These are phyloP conservation scores for Colletotrichum noveboracense DNA, from an alignment of 2,329 filamentous ascomycete species.

Conservation along the genomic window DNA sequence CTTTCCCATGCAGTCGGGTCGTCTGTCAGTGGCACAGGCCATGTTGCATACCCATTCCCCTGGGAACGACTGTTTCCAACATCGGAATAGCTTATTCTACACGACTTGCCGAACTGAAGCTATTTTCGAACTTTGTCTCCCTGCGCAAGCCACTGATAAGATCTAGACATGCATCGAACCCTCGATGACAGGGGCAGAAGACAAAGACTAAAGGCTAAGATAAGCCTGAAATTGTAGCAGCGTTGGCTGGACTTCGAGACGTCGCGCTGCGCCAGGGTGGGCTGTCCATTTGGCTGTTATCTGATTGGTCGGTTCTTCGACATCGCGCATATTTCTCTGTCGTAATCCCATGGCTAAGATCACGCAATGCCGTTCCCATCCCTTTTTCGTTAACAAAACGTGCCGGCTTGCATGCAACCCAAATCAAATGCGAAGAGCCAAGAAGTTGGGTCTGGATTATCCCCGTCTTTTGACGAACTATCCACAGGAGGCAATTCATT, in stretches of 20 bases:
- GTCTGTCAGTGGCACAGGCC: background rate
- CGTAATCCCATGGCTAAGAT: slow-evolving; percentile 22
- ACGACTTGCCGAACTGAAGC: background rate
- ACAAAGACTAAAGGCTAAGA: background rate
- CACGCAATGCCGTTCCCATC: slow-evolving; percentile 18
- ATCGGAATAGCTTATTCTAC: background rate
- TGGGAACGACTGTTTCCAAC: background rate
- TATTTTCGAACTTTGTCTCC: background rate
- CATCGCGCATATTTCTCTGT: background rate
- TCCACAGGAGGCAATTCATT: background rate
- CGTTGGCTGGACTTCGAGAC: background rate
- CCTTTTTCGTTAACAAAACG: background rate
- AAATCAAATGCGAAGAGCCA: background rate
- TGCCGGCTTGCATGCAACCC: background rate
- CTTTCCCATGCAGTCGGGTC: background rate
- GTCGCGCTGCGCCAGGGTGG: background rate
- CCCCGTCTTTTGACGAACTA: background rate
- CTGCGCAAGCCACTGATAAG: background rate
- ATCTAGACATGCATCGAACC: background rate
- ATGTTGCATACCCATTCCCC: background rate
- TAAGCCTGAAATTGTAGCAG: background rate
- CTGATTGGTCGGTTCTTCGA: background rate
- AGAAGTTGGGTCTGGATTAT: background rate
- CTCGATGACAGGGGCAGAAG: background rate
- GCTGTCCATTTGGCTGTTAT: background rate